Base-by-base conservation (phyloP, 2,329 filamentous ascomycete species). In the Pseudocercospora fijiensis region DNA sequence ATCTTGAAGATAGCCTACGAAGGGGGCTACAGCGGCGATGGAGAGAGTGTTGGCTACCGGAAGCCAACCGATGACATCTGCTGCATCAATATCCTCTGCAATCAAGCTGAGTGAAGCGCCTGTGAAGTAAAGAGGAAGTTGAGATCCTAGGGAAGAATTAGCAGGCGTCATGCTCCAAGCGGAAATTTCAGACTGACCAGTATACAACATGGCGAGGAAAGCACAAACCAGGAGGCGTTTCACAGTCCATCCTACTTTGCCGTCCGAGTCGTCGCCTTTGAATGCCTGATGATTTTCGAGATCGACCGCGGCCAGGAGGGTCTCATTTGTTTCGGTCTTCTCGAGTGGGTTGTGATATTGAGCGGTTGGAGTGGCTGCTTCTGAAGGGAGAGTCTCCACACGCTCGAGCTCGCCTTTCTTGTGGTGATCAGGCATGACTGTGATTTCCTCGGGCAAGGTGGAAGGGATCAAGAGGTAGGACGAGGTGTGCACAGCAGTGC, bases 1-100 rank as follows among this genome's bases (percentile, higher is more conserved):
- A 77, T 89, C 86, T 2, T 86, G 87, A 1, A 89, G 74, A 4
- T 85, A 84, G 5, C 88, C 88, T 1, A 90, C 87, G 67, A 90
- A 87, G 4, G 85, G 85, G 63, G 83, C 85, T 0, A 86, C 76
- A 2, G 81, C 81, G 1, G 84, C 85, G 43, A 84, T 81, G 2
- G 83, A 79, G 13, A 86, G 79, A 1, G 86, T 77, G 65, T 86
- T 83, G 9, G 74, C 77, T n/a, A 80, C 77, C 11, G 69, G 69
- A 2, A 71, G 62, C 69, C 69, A 71, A 6, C 67, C 68, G 41
- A 70, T 68, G 13, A 67, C 64, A 22, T 67, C 61, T 5, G 45
- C 41, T 8, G 58, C 66, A 33, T 68, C 57, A 16, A 70, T 53
- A 49, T 70, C 69, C 52, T 61, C 65, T 2, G 69, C 66, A 22